Percentiles rank a stretch among this genome's conserved stretches.
Evolutionary conservation across 1,284 basidiomycete species (phyloP).

Genomic region (Wallemia hederae): DNA sequence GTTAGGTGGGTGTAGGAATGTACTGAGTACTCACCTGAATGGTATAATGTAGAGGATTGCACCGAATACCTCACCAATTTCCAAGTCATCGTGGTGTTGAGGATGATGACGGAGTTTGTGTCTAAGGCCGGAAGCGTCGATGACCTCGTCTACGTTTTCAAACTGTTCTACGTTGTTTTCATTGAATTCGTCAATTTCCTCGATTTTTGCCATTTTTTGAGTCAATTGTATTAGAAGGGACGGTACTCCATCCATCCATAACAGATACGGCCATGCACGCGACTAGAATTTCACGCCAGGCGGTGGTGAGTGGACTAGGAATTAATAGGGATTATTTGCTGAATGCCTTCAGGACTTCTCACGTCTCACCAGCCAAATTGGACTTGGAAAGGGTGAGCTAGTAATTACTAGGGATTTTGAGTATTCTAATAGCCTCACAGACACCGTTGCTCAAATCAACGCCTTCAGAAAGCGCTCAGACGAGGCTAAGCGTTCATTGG

Average conservation of each 20-base stretch:
- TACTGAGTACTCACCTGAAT: background rate
- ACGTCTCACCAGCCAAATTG: slow-evolving; percentile 64
- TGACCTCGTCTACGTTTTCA: background rate
- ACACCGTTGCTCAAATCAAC: slow-evolving; percentile 62
- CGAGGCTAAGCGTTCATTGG: slow-evolving; percentile 52
- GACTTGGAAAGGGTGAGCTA: slow-evolving; percentile 61
- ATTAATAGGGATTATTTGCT: background rate
- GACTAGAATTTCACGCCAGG: background rate
- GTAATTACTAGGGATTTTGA: background rate
- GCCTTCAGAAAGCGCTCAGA: slow-evolving; percentile 87
- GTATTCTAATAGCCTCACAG: slow-evolving; percentile 18
- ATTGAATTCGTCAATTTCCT: background rate
- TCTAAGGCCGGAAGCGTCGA: background rate
- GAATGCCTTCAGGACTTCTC: slow-evolving; percentile 44
- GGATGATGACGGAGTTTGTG: background rate
- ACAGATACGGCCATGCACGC: background rate
- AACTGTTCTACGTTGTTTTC: background rate
- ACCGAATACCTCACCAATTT: background rate
- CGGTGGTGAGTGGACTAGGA: background rate
- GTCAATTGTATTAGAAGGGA: background rate
- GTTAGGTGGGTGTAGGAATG: background rate
- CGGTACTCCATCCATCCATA: too few relatives aligned
- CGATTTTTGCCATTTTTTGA: background rate
- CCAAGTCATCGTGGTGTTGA: background rate
- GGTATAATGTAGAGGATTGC: background rate